Evolutionary conservation across 1,284 basidiomycete species (phyloP).

Genomic region (Heimioporus retisporus): DNA sequence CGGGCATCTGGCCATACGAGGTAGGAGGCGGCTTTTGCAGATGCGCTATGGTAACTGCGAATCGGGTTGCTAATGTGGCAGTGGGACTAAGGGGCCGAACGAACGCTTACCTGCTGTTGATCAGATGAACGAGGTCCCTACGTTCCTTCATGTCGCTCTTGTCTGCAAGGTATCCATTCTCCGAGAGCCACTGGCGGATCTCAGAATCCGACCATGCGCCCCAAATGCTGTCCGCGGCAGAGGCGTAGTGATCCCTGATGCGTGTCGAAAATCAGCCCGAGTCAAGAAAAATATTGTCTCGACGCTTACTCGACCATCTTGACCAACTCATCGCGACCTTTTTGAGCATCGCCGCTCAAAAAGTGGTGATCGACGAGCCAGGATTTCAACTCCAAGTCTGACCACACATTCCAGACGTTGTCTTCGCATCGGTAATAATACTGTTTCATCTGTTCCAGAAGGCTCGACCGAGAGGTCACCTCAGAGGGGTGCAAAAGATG

Average conservation of each 20-base stretch:
- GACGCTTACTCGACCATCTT: conserved; percentile 71
- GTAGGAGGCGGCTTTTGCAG: conserved; percentile 66
- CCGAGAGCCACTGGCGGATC: conserved; percentile 81
- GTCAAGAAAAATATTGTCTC: neutral
- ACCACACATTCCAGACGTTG: conserved; percentile 79
- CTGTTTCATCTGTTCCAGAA: conserved; percentile 76
- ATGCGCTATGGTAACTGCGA: conserved; percentile 34
- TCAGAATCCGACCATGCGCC: conserved; percentile 84
- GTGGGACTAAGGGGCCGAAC: neutral
- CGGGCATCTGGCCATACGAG: conserved; percentile 93
- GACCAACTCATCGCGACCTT: conserved; percentile 80
- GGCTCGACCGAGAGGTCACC: conserved; percentile 63
- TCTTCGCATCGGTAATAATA: conserved; percentile 80
- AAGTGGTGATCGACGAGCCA: conserved; percentile 83
- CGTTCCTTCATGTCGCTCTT: conserved; percentile 74
- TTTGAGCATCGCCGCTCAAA: conserved; percentile 77
- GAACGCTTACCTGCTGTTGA: conserved; percentile 68
- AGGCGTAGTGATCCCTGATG: conserved; percentile 77
- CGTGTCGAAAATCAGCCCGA: neutral
- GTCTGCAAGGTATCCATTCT: conserved; percentile 72
- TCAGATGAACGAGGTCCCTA: conserved; percentile 76
- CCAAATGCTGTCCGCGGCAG: conserved; percentile 77
- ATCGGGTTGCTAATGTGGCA: too few species aligned
- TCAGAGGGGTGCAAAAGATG: conserved; percentile 48
- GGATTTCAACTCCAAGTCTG: conserved; percentile 69